A percentile compares a stretch with the other conserved stretches of the same genome.
Conservation (phyloP, 306 rosid genomes). For the Pyrus betulifolia region DNA sequence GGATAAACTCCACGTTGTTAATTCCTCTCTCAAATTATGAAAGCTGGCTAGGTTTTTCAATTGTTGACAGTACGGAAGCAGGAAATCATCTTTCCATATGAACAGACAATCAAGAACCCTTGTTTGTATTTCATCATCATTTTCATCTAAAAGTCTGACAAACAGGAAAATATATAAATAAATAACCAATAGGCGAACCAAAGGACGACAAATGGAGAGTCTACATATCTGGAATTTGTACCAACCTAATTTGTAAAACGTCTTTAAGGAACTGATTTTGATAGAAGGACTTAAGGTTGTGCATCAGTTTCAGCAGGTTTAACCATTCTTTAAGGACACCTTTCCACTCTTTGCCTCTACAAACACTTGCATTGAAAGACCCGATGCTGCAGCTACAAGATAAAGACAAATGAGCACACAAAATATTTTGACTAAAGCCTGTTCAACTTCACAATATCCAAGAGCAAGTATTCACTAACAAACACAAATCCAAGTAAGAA, state of each 20-base stretch:
- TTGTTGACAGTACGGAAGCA: constrained; percentile 58
- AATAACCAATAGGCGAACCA: background rate
- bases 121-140: constrained; percentile 80
- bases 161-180: constrained; percentile 1
- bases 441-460: background rate
- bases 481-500: constrained; percentile 1
- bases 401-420: constrained; percentile 21
- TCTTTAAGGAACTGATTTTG: constrained; percentile 63
- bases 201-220: background rate
- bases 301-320: constrained; percentile 71
- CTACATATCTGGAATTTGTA: background rate
- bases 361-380: constrained; percentile 54
- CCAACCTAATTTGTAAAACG: constrained; percentile 72
- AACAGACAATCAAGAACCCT: constrained; percentile 77
- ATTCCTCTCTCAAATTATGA: constrained; percentile 67
- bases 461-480: constrained; percentile 6
- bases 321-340: constrained; percentile 81
- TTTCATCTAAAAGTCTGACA: constrained; percentile 78
- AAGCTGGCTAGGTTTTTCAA: constrained; percentile 55
- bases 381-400: constrained; percentile 55
- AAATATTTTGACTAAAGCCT: background rate
- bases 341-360: constrained; percentile 93
- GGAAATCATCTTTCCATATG: constrained; percentile 70
- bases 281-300: constrained; percentile 56
- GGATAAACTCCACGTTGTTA: constrained; percentile 82